Evolutionary conservation across 495 filamentous ascomycete species (phyloP), one percentile per base, ranked within the genome.

Genomic region (Xylaria sp.): DNA sequence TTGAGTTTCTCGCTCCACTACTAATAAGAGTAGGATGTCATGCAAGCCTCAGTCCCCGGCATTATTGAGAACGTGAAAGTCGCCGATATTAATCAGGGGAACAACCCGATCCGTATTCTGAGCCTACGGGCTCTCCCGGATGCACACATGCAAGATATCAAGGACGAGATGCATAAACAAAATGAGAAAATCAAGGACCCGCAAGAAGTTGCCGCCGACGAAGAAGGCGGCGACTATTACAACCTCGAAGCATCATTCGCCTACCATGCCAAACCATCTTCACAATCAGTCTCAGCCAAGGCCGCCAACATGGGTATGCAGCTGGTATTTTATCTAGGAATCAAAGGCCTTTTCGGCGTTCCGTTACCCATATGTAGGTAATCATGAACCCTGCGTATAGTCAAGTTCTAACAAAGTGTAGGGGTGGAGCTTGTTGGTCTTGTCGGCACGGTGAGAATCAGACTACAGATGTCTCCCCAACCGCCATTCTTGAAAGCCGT

Each of bases 301-400:
- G 93, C 93, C 19, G 88, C 91, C 71, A 97, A 97, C 77, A 97
- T 98, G 93, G 94, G 97, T 75, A 92, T 93, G 90, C 91, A 97
- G 74, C 79, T 98, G 37, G 90, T 98, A 1, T 98, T 98, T 78
- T 98, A 97, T 74, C 84, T 97, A 12, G 95, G 95, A 58, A 86
- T 97, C 73, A 93, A 92, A 74, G 91, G 91, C 0, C 77, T 93
- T 41, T 95, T 98, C 75, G 95, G 95, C 59, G 92, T 98, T 2
- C 94, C 94, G 0, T 85, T 97, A 46, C 94, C 93, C 17, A 92
- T 95, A 40, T 96, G 93, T 77, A 65, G 72, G 76, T 71, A 17
- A 12, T 29, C 41, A 19, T 48, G 44, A 35, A 37, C 8, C 12
- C 14, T 6, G 1, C 14, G 24, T 35, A 15, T 3, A 24, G 35